These are phyloP conservation scores for Brassica hybrid DNA, from an alignment of 441 rosid species.

Conservation along the genomic window DNA sequence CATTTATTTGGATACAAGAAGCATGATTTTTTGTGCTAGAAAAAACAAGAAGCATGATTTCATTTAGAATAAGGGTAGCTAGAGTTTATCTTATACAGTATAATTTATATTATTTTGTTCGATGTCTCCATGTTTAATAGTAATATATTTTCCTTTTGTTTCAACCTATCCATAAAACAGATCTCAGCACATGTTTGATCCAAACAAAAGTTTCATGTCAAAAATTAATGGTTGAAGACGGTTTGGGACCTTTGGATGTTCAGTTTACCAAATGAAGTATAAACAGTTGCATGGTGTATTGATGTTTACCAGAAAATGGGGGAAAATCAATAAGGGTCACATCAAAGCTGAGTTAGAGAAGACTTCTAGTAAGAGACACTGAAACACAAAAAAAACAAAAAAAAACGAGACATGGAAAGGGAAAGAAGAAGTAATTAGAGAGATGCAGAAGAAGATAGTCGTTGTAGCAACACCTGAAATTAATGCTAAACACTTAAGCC, in stretches of 20 bases:
- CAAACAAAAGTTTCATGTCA: neutral
- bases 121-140: neutral
- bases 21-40: constrained; percentile 2
- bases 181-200: neutral
- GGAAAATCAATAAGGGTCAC: constrained; percentile 7
- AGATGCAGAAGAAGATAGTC: constrained; percentile 18
- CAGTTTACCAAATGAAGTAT: neutral
- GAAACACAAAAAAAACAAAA: constrained; percentile 33
- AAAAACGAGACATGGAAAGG: constrained; percentile 21
- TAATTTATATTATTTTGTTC: neutral
- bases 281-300: constrained; percentile 26
- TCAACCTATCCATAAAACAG: neutral
- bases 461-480: constrained; percentile 38
- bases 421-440: constrained; percentile 37
- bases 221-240: neutral
- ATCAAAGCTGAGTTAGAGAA: constrained; percentile 30
- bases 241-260: constrained; percentile 6
- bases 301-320: constrained; percentile 19
- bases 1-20: constrained; percentile 5
- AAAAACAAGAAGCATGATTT: constrained; percentile 10
- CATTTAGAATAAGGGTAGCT: neutral
- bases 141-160: neutral
- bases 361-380: constrained; percentile 19
- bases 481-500: constrained; percentile 39
- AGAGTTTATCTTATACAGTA: neutral